These are phyloP conservation scores for Zasmidium citrigriseum DNA, from an alignment of 2,329 filamentous ascomycete genomes.

Conservation along the genomic window DNA sequence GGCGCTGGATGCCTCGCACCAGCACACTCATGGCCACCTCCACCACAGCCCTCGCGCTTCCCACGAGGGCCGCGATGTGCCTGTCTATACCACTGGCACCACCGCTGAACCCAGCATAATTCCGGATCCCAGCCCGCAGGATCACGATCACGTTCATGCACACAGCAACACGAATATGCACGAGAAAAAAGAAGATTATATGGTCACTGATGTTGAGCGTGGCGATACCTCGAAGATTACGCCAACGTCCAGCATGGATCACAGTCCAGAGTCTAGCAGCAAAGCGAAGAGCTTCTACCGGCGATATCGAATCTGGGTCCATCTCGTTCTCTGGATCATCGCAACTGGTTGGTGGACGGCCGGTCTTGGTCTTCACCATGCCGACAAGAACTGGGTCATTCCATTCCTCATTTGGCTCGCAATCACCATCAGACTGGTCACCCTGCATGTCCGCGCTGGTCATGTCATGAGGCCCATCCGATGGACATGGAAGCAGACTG, in stretches of 20 bases:
- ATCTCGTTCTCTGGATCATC: conserved; percentile 25
- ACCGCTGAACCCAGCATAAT: conserved; percentile 22
- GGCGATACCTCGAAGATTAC: conserved; percentile 19
- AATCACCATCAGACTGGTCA: conserved; percentile 72
- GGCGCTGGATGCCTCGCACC: conserved; percentile 39
- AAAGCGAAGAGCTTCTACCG: conserved; percentile 44
- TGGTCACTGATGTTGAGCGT: conserved; percentile 22
- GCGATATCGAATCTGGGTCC: conserved; percentile 49
- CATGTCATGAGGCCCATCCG: conserved; percentile 67
- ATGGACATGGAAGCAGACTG: conserved; percentile 67
- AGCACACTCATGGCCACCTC: conserved; percentile 43
- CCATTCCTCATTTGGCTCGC: conserved; percentile 80
- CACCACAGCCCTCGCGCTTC: conserved; percentile 36
- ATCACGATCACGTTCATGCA: conserved; percentile 18
- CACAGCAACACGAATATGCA: conserved; percentile 5
- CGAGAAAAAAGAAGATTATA: conserved; percentile 23
- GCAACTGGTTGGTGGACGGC: conserved; percentile 71
- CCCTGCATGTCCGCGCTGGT: conserved; percentile 70
- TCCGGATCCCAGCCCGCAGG: conserved; percentile 20
- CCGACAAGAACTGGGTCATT: conserved; percentile 77
- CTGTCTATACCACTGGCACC: conserved; percentile 21
- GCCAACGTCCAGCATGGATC: conserved; percentile 17
- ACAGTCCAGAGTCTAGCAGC: conserved; percentile 9
- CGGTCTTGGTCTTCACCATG: conserved; percentile 68
- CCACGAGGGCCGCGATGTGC: conserved; percentile 20